A percentile compares a stretch with the other conserved stretches of the same genome.
phyloP scores from a whole-genome alignment of 768 basidiomycete genomes.

The Stropharia rugosoannulata region DNA sequence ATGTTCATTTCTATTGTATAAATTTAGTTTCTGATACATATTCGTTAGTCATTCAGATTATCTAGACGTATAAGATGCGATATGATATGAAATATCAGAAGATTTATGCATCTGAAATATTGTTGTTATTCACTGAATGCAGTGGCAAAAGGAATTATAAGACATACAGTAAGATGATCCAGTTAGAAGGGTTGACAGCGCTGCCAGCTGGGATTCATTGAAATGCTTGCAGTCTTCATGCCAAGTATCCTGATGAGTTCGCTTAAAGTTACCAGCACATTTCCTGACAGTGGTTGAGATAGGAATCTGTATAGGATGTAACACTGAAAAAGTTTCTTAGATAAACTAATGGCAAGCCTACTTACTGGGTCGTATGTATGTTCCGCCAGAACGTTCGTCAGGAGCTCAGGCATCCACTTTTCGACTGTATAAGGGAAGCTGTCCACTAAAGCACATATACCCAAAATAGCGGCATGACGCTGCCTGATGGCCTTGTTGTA shows the following conservation, averaged over 20 bases:
- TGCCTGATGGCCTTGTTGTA: conserved; percentile 75
- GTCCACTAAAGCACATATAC: conserved; percentile 90
- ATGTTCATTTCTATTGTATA: conserved; percentile 7
- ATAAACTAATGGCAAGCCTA: conserved; percentile 26
- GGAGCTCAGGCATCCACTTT: conserved; percentile 86
- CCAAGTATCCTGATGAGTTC: conserved; percentile 88
- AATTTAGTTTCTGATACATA: conserved; percentile 5
- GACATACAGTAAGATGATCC: conserved; percentile 81
- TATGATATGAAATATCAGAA: neutral
- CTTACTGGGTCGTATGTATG: conserved; percentile 85
- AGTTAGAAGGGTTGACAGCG: conserved; percentile 79
- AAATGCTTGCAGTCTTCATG: conserved; percentile 87
- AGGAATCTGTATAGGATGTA: conserved; percentile 51
- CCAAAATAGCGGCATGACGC: conserved; percentile 89
- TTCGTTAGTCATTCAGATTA: neutral
- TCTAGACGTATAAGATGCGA: neutral
- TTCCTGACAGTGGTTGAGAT: conserved; percentile 82
- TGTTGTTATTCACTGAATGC: neutral
- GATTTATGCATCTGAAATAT: conserved; percentile 2
- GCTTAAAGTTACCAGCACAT: conserved; percentile 78
- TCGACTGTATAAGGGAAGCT: conserved; percentile 97
- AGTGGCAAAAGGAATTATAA: neutral
- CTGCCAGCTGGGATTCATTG: conserved; percentile 79
- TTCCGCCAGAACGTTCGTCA: conserved; percentile 76
- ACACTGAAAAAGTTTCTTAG: conserved; percentile 10